Conservation (phyloP, 2,329 filamentous ascomycete species). For the Tolypocladium cylindrosporum region DNA sequence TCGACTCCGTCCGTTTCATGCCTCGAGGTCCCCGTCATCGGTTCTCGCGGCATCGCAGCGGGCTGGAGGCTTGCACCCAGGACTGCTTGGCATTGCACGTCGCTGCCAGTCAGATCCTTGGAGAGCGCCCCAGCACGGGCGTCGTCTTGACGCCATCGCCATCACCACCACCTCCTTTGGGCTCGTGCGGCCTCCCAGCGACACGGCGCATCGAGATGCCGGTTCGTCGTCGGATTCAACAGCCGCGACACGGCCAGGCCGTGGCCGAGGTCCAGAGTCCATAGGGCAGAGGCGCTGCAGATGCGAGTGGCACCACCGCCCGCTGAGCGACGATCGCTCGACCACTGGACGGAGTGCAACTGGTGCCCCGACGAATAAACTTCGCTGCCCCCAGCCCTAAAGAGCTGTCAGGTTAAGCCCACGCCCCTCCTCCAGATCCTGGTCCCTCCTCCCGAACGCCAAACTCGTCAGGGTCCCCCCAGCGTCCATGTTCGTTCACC, state of each 20-base stretch:
- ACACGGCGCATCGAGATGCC: neutral
- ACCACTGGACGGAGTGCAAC: neutral
- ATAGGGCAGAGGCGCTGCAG: neutral
- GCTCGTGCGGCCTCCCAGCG: neutral
- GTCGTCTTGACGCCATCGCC: neutral
- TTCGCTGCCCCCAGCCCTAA: neutral
- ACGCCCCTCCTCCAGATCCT: neutral
- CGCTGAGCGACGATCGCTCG: neutral
- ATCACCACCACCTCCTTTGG: neutral
- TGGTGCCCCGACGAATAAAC: neutral
- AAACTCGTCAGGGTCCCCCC: neutral
- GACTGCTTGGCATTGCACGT: neutral
- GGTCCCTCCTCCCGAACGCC: neutral
- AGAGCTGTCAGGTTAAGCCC: neutral
- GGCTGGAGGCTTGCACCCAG: neutral
- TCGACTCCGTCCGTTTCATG: neutral
- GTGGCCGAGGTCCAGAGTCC: neutral
- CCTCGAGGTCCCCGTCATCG: neutral
- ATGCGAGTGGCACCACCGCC: neutral
- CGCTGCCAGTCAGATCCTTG: neutral
- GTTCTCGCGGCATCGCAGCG: neutral
- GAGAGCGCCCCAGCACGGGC: neutral
- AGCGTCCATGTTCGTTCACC: neutral
- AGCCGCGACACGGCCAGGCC: neutral
- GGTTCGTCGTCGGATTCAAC: neutral